Conservation (phyloP, 2,329 filamentous ascomycete species). For the Cercospora zeina region DNA sequence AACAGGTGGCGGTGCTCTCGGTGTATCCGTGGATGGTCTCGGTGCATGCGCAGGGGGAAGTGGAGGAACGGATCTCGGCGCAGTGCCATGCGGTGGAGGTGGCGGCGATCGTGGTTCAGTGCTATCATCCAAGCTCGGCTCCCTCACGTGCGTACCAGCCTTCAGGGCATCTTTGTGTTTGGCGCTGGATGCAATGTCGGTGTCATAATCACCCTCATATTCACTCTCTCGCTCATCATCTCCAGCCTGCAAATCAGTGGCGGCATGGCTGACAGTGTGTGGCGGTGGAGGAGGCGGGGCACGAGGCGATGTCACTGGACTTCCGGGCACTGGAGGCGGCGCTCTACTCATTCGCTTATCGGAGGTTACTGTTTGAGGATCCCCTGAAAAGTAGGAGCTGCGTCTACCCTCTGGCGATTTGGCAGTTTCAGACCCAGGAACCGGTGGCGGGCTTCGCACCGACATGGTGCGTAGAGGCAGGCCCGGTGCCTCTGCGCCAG, state of each 20-base stretch:
- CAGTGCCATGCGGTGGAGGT: slow-evolving; percentile 40
- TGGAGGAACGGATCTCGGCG: slow-evolving; percentile 55
- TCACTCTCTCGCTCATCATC: slow-evolving; percentile 79
- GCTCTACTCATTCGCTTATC: slow-evolving; percentile 43
- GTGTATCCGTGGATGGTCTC: slow-evolving; percentile 65
- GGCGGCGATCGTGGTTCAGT: slow-evolving; percentile 51
- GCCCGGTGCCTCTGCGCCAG: slow-evolving; percentile 34
- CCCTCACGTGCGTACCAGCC: slow-evolving; percentile 65
- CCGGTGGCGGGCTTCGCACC: slow-evolving; percentile 40
- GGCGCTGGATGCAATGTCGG: slow-evolving; percentile 91
- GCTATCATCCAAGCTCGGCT: slow-evolving; percentile 71
- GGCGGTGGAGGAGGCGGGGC: slow-evolving; percentile 54
- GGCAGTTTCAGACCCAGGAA: slow-evolving; percentile 34
- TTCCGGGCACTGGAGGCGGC: slow-evolving; percentile 42
- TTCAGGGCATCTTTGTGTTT: slow-evolving; percentile 92
- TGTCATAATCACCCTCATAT: slow-evolving; percentile 97
- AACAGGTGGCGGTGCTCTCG: slow-evolving; percentile 68
- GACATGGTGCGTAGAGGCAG: slow-evolving; percentile 37
- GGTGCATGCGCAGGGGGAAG: slow-evolving; percentile 52
- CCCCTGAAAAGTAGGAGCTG: slow-evolving; percentile 45
- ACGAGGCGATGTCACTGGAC: slow-evolving; percentile 42
- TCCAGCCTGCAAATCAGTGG: slow-evolving; percentile 39
- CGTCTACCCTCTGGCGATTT: slow-evolving; percentile 42
- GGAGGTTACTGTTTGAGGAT: slow-evolving; percentile 39
- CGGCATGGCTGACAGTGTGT: slow-evolving; percentile 42